Percentiles rank a stretch among this genome's conserved stretches.
These are phyloP conservation scores for Catunica adiposa DNA, from an alignment of 2,329 filamentous ascomycete genomes.

Conservation along the genomic window DNA sequence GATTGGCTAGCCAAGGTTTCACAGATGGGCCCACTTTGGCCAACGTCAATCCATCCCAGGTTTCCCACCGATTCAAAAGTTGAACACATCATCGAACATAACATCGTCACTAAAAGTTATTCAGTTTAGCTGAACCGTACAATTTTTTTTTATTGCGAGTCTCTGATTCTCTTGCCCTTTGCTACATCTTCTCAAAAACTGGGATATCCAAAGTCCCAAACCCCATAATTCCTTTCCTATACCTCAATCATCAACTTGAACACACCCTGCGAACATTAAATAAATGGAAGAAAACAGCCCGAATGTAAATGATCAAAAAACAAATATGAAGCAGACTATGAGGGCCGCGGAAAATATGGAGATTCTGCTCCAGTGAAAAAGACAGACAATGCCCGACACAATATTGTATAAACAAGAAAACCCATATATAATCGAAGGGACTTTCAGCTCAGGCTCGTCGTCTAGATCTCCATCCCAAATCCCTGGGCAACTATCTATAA, in stretches of 20 bases:
- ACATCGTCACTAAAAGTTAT: background rate
- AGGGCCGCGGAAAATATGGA: background rate
- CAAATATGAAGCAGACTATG: background rate
- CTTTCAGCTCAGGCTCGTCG: background rate
- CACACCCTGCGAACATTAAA: background rate
- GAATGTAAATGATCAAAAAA: background rate
- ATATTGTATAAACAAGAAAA: no score
- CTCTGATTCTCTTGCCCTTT: background rate
- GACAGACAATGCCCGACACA: no score
- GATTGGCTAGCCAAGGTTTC: no score
- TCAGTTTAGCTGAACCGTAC: background rate
- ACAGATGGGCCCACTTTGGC: no score
- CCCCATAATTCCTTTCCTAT: background rate
- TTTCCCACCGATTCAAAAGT: no score
- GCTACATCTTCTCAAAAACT: background rate
- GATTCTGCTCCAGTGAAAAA: background rate
- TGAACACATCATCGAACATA: background rate
- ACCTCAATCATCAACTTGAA: background rate
- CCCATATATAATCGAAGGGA: no score
- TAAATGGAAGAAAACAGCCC: background rate
- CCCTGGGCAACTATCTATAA: background rate
- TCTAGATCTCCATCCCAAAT: background rate
- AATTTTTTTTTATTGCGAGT: background rate
- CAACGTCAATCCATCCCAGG: no score
- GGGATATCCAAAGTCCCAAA: background rate